A percentile compares a stretch with the other conserved stretches of the same genome.
phyloP scores from a whole-genome alignment of 176 grass and related monocot species.

The Saccharum spontaneum region DNA sequence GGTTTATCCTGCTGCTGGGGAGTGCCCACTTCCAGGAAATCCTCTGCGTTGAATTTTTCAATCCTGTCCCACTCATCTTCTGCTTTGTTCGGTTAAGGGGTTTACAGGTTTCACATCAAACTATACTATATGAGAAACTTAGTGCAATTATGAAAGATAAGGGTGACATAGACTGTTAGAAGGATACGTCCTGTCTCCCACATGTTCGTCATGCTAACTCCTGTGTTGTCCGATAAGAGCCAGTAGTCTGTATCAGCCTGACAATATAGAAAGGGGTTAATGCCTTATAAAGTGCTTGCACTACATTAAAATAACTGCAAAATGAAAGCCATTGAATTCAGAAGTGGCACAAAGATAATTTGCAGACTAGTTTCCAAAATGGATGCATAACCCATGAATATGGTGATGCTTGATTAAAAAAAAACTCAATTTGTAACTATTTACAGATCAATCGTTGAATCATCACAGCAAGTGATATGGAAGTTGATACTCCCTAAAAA shows the following conservation, averaged over 20 bases:
- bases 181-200: constrained; percentile 96
- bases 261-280: constrained; percentile 21
- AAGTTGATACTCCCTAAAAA: not conserved
- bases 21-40: constrained; percentile 58
- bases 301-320: not conserved
- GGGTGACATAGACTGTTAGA: constrained; percentile 12
- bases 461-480: not conserved
- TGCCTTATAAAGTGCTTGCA: not conserved
- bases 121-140: not conserved
- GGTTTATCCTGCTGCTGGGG: constrained; percentile 43
- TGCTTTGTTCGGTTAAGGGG: constrained; percentile 40
- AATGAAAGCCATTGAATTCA: not conserved
- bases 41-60: constrained; percentile 42
- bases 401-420: not conserved
- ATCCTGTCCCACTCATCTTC: constrained; percentile 59
- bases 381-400: not conserved
- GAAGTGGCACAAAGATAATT: constrained; percentile 10
- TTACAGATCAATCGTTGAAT: not conserved
- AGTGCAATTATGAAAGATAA: not conserved
- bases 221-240: constrained; percentile 73
- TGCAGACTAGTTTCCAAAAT: not conserved
- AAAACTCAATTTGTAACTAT: not conserved
- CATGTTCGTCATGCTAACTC: constrained; percentile 85
- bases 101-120: constrained; percentile 21
- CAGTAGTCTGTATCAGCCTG: constrained; percentile 90